Evolutionary conservation across 352 stramenopile species (phyloP).

Genomic region (Blastocystis sp.): DNA sequence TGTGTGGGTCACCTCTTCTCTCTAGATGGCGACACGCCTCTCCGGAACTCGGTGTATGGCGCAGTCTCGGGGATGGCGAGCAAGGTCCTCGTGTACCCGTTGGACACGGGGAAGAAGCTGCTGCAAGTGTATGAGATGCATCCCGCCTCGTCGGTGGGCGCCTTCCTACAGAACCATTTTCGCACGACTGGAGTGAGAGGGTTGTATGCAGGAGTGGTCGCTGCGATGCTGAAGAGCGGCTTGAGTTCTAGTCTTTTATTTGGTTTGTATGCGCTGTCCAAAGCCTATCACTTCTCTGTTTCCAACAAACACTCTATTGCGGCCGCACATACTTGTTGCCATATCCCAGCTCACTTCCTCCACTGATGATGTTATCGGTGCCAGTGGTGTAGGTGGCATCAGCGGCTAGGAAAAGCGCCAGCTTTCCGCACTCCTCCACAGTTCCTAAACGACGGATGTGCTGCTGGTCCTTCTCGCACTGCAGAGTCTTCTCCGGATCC

Average conservation of each 20-base stretch:
- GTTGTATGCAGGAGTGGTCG: constrained; percentile 1
- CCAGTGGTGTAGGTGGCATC: constrained; percentile 58
- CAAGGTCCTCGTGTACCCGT: constrained; percentile 39
- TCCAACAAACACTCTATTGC: neutral
- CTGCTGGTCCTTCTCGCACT: constrained; percentile 52
- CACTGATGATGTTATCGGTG: constrained; percentile 55
- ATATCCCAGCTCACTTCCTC: constrained; percentile 54
- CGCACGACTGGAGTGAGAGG: neutral
- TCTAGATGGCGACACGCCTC: constrained; percentile 20
- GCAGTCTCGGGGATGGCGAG: neutral
- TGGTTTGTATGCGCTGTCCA: constrained; percentile 13
- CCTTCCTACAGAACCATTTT: neutral
- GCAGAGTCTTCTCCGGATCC: constrained; percentile 11
- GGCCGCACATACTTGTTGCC: constrained; percentile 54
- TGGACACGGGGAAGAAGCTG: constrained; percentile 48
- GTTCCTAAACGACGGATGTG: constrained; percentile 37
- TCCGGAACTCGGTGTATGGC: neutral
- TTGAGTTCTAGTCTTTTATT: constrained; percentile 47
- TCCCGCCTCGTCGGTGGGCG: neutral
- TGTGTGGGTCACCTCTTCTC: neutral
- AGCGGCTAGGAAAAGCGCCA: constrained; percentile 22
- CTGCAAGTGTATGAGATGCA: constrained; percentile 11
- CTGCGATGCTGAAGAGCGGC: constrained; percentile 25
- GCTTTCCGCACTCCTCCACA: constrained; percentile 57
- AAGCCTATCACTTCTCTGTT: neutral